Evolutionary conservation across 495 filamentous ascomycete species (phyloP).

Genomic region (Daldinia childiae): DNA sequence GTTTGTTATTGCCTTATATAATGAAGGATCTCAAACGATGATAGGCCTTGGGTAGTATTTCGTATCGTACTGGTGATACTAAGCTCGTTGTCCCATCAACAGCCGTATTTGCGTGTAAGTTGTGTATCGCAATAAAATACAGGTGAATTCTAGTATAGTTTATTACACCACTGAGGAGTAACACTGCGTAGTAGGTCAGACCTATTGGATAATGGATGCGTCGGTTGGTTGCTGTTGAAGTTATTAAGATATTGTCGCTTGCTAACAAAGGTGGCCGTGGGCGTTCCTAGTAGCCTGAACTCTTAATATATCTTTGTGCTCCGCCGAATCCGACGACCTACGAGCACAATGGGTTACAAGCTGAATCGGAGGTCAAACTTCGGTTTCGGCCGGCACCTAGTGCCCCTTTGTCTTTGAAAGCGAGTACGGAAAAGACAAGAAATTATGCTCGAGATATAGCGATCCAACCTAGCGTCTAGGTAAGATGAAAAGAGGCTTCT

Average conservation of each 20-base stretch:
- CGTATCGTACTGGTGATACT: not conserved
- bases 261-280: slow-evolving; percentile 22
- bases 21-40: not conserved
- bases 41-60: not conserved
- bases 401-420: slow-evolving; percentile 9
- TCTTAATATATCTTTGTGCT: slow-evolving; percentile 18
- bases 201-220: not conserved
- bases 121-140: not conserved
- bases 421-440: not conserved
- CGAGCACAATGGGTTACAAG: slow-evolving; percentile 12
- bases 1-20: not conserved
- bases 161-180: not conserved
- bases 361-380: not conserved
- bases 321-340: slow-evolving; percentile 31
- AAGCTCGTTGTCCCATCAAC: not conserved
- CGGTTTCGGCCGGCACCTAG: slow-evolving; percentile 11
- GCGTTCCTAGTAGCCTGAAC: not conserved
- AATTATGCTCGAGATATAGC: not conserved
- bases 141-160: not conserved
- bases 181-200: not conserved
- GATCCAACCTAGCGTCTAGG: not conserved
- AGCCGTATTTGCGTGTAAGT: not conserved
- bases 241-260: slow-evolving; percentile 4
- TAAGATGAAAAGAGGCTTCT: no score
- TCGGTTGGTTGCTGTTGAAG: not conserved